Base-by-base conservation (phyloP, 345 rosid genomes). In the Hypericum perforatum region DNA sequence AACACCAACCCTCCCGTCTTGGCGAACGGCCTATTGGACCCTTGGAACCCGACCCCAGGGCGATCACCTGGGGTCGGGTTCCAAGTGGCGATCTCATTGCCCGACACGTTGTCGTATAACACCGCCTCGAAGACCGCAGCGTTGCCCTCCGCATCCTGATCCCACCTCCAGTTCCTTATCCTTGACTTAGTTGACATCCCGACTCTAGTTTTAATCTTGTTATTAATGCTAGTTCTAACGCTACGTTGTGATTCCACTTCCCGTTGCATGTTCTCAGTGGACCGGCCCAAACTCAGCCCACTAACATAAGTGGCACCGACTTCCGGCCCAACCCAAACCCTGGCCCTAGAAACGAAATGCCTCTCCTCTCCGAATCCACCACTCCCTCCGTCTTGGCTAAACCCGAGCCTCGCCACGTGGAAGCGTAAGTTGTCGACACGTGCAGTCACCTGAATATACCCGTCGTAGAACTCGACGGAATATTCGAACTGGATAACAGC, bases 281-380 rank as follows among this genome's bases (percentile, higher is more conserved):
- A 86, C 54, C 89, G 79, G 10, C 95, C 94, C 53, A 86, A 66
- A 63, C 85, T 84, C 74, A 84, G 44, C 0, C 83, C 95, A 5
- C 74, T 68, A 14, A 89, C 85, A 16, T 82, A 81, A 6, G 80
- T 80, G 1, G 94, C 78, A 12, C 97, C 97, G 5, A 79, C 69
- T 56, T 90, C 91, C 0, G 94, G 97, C 41, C 94, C 97, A 13
- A 82, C 77, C 95, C 86, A 90, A n/a, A 74, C 70, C 43, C 79
- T 61, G 11, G 71, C 78, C 66, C 86, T 70, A 1, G 86, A 74
- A 0, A 84, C 90, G 22, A 79, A 76, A 57, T 86, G 82, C 57
- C 63, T 77, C 59, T 84, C 95, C 10, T 70, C 59, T 8, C 46
- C 63, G 42, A 71, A 78, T 39, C 60, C 73, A 3, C 43, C 60